These are phyloP conservation scores for Alternaria incomplexa DNA, from an alignment of 2,329 filamentous ascomycete genomes.

Conservation along the genomic window DNA sequence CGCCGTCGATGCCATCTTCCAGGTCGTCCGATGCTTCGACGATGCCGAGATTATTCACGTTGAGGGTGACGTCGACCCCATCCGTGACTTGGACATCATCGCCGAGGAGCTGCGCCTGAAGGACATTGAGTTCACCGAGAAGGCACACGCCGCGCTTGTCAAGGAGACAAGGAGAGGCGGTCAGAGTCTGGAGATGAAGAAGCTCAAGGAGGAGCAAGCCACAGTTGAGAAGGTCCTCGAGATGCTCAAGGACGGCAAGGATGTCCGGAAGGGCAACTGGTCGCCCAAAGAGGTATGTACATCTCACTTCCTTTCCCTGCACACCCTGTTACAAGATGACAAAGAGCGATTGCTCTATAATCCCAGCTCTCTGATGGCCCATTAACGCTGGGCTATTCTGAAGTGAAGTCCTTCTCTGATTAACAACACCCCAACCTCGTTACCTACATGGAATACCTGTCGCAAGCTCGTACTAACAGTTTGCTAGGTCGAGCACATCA, in stretches of 20 bases:
- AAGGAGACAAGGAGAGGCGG: slow-evolving; percentile 96
- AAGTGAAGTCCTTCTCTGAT: slow-evolving; percentile 84
- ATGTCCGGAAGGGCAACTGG: slow-evolving; percentile 92
- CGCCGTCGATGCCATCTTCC: slow-evolving; percentile 97
- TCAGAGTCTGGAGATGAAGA: slow-evolving; percentile 97
- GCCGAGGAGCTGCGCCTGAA: slow-evolving; percentile 95
- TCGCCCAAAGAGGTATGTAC: slow-evolving; percentile 87
- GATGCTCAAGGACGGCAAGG: slow-evolving; percentile 85
- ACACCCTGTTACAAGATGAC: slow-evolving; percentile 78
- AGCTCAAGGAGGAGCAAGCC: slow-evolving; percentile 91
- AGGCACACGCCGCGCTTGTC: slow-evolving; percentile 86
- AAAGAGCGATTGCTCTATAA: slow-evolving; percentile 96
- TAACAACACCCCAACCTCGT: slow-evolving; percentile 10
- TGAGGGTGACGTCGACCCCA: slow-evolving; percentile 96
- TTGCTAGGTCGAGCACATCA: slow-evolving; percentile 90
- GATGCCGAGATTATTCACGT: slow-evolving; percentile 99
- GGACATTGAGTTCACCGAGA: slow-evolving; percentile 98
- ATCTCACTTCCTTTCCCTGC: slow-evolving; percentile 8
- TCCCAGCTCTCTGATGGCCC: slow-evolving; percentile 99
- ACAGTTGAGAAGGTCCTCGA: slow-evolving; percentile 89
- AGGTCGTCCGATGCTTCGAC: slow-evolving; percentile 96
- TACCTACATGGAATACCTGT: slow-evolving; percentile 1
- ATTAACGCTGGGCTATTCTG: slow-evolving; percentile 80
- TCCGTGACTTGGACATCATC: slow-evolving; percentile 94
- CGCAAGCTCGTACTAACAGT: slow-evolving; percentile 32